Percentiles rank a stretch among this genome's conserved stretches.
These are phyloP conservation scores for Dioscorea alata DNA, from an alignment of 106 monocot genomes.

Conservation along the genomic window DNA sequence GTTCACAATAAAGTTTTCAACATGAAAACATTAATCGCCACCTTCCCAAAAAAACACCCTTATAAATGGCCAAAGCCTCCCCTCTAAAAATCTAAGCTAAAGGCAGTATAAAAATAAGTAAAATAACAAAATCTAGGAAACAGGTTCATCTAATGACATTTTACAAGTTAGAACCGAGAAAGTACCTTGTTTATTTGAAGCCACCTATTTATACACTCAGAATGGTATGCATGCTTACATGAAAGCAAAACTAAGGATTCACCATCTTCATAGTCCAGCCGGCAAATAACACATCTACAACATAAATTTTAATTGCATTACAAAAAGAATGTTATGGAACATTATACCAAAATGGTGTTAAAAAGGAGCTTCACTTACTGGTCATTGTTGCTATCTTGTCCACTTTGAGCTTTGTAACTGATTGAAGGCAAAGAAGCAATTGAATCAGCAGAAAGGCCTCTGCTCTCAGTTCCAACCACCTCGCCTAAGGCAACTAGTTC, in stretches of 20 bases:
- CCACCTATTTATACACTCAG: conserved; percentile 88
- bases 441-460: conserved; percentile 76
- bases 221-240: conserved; percentile 91
- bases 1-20: background rate
- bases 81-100: conserved; percentile 1
- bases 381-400: conserved; percentile 38
- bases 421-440: conserved; percentile 83
- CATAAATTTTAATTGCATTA: background rate
- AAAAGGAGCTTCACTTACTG: conserved; percentile 17
- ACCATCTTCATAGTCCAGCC: conserved; percentile 83
- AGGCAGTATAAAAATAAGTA: no score
- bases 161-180: no score
- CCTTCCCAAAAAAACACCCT: no score
- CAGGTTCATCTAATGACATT: no score
- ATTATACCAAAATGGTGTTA: background rate
- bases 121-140: no score
- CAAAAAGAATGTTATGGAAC: background rate
- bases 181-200: conserved; percentile 96
- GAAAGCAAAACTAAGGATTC: conserved; percentile 70
- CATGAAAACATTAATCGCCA: background rate
- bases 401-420: conserved; percentile 49
- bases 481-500: conserved; percentile 92
- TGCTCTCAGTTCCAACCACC: conserved; percentile 79
- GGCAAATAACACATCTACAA: conserved; percentile 89
- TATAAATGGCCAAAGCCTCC: background rate